These are phyloP conservation scores for Albifimbria verrucaria DNA, from an alignment of 2,329 filamentous ascomycete genomes.

Conservation along the genomic window DNA sequence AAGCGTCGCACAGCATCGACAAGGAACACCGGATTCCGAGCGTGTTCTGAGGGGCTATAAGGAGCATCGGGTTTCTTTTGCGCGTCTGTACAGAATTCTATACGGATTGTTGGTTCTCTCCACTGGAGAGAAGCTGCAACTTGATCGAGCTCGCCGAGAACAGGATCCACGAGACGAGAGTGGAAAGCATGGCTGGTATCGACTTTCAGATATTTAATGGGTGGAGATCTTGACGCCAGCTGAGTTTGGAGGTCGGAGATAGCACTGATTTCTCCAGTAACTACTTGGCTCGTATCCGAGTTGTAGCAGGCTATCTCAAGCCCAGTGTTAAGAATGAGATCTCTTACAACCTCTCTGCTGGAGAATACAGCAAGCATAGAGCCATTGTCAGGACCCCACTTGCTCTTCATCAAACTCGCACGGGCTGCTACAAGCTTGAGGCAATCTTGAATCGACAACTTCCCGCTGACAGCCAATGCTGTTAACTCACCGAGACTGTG, in stretches of 20 bases:
- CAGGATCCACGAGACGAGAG: background rate
- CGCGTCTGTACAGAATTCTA: background rate
- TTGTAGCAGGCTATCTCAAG: conserved; percentile 2
- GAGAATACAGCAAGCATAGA: background rate
- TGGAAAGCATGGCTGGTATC: background rate
- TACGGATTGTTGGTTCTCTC: background rate
- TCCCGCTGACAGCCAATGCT: background rate
- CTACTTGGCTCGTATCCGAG: background rate
- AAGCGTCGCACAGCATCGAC: background rate
- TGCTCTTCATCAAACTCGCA: background rate
- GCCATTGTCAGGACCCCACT: background rate
- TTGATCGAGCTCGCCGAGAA: background rate
- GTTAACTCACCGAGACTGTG: conserved; percentile 2
- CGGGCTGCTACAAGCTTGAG: background rate
- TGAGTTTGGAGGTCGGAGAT: background rate
- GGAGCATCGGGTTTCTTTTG: background rate
- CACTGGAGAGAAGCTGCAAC: background rate
- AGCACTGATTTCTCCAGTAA: background rate
- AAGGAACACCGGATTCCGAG: background rate
- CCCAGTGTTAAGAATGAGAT: background rate
- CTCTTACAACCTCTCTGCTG: background rate
- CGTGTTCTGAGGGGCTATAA: background rate
- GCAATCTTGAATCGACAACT: background rate
- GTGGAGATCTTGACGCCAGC: background rate
- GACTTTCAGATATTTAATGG: background rate